Base-by-base conservation (phyloP, 768 basidiomycete species). In the Mycena filopes region DNA sequence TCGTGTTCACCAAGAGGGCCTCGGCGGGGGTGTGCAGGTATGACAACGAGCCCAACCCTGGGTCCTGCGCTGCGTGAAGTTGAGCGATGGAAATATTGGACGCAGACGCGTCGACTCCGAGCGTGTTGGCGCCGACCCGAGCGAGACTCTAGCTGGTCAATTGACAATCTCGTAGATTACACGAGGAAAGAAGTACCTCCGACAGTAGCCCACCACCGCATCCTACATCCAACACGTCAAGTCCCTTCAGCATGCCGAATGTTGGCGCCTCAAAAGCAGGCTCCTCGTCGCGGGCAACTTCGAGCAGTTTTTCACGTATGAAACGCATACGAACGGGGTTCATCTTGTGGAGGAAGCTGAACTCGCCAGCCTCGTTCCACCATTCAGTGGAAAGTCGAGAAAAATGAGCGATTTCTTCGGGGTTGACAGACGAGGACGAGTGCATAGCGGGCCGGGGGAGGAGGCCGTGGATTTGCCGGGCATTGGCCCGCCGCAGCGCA, bases 281-380 rank as follows among this genome's bases (percentile, higher is more conserved):
- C 4, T 79, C 73, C 48, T 87, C 86, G 43, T 92, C 91, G 16
- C 81, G 81, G n/a, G 80, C 79, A 18, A 83, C 79, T 71, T 93
- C 91, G 48, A 84, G 75, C 11, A 95, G 69, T 75, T 95, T 95
- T 69, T 93, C 86, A 42, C 87, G 85, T 31, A 99, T 84, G 76
- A 95, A 98, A 59, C 87, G 86, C 71, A 96, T 85, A 43, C 98
- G 83, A 13, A 90, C 84, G 2, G 96, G 95, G 79, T 99, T 99
- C 97, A 99, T 98, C 72, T 88, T 87, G 74, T 99, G 98, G 36
- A 99, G 79, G 40, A 95, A 80, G 4, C 81, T 83, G 74, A 97
- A 96, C 76, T 98, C 96, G 70, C 97, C 96, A 21, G 83, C 86
- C 73, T 97, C 94, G 77, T 96, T 89, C 96, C 96, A 98, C 96